Evolutionary conservation across 495 filamentous ascomycete species (phyloP).

Genomic region (Tuber borchii): DNA sequence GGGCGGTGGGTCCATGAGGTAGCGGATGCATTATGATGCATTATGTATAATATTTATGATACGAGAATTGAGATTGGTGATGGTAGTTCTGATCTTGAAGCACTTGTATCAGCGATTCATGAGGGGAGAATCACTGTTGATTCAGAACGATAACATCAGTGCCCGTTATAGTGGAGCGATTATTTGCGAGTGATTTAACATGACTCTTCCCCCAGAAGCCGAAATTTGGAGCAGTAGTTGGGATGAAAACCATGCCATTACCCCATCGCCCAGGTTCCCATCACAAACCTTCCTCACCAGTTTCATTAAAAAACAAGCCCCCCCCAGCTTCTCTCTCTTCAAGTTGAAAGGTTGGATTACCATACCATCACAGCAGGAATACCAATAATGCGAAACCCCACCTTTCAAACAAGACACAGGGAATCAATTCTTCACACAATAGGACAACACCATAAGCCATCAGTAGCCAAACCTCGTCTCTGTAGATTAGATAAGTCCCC

Average conservation of each 20-base stretch:
- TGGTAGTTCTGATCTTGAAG: not conserved
- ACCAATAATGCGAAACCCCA: too few species aligned
- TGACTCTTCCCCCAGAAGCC: not conserved
- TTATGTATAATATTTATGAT: not conserved
- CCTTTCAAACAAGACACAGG: conserved; percentile 25
- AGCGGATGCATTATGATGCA: not conserved
- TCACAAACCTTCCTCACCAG: not conserved
- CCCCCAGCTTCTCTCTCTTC: not conserved
- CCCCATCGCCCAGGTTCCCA: not conserved
- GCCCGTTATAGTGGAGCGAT: not conserved
- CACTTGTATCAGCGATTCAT: not conserved
- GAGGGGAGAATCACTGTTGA: not conserved
- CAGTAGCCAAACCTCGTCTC: conserved; percentile 35
- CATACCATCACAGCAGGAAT: not conserved
- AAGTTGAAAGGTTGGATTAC: not conserved
- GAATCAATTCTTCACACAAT: conserved; percentile 47
- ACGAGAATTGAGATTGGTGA: not conserved
- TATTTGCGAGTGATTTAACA: not conserved
- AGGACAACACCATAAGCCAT: conserved; percentile 5
- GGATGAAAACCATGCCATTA: not conserved
- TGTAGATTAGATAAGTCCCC: too few species aligned
- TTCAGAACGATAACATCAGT: not conserved
- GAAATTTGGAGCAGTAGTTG: not conserved
- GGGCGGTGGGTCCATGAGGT: not conserved
- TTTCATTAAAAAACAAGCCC: not conserved